phyloP scores from a whole-genome alignment of 768 basidiomycete genomes.

The Hypholoma sublateritium region DNA sequence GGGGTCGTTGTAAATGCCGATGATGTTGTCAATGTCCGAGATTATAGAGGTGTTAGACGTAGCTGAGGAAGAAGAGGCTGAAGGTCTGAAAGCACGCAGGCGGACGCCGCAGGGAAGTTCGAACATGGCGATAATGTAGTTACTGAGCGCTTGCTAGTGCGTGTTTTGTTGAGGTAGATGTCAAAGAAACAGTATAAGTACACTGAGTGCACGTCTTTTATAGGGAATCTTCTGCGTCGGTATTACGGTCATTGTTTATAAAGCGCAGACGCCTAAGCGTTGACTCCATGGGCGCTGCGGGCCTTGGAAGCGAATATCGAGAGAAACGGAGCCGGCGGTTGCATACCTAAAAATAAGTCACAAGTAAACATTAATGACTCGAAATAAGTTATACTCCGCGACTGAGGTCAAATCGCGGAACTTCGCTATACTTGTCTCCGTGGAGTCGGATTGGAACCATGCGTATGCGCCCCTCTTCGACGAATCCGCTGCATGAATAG shows the following conservation, averaged over 20 bases:
- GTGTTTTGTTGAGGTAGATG: neutral
- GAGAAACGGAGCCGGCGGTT: neutral
- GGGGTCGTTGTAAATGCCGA: constrained; percentile 1
- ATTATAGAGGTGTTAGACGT: neutral
- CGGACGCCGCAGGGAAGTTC: constrained; percentile 16
- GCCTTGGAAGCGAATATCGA: neutral
- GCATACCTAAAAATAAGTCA: neutral
- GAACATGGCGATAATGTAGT: constrained; percentile 8
- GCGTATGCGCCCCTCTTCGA: too few species aligned
- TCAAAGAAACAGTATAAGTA: neutral
- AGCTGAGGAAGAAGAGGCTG: neutral
- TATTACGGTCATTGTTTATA: neutral
- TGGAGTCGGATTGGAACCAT: too few species aligned
- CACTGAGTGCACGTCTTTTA: neutral
- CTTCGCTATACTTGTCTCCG: too few species aligned
- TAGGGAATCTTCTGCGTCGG: neutral
- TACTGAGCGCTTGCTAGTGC: neutral
- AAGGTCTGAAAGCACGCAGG: constrained; percentile 12
- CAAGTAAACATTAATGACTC: neutral
- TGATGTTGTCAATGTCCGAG: neutral
- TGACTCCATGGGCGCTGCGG: neutral
- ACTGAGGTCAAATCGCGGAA: neutral
- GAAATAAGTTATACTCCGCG: neutral
- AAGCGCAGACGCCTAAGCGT: neutral
- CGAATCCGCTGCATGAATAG: too few species aligned